Base-by-base conservation (phyloP, 805 yeast species). In the Nakazawaea ishiwadae region DNA sequence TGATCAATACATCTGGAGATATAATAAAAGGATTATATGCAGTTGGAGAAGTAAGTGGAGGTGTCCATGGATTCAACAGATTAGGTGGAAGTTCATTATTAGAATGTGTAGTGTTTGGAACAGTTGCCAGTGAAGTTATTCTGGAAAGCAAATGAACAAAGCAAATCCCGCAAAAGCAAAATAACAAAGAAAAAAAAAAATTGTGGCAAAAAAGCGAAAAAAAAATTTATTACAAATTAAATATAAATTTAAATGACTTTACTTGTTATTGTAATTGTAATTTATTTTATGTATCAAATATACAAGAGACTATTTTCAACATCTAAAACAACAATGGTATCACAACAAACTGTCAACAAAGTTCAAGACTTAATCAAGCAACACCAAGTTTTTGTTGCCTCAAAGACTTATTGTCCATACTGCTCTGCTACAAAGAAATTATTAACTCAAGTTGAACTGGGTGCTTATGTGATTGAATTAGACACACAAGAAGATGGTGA, bases 351-450 rank as follows among this genome's bases (percentile, higher is more conserved):
- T 45, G 58, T 73, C 45, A 59, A 68, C 35, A 77, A 70, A 63
- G 86, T 84, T 45, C 76, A 83, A 59, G 59, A 65, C 29, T 70
- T 85, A 50, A 84, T 88, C 65, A 70, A 71, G 51, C 59, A 69
- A 47, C 77, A 84, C 61, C 77, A 79, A 34, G 70, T 88, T 42
- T 84, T 89, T 58, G 77, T 89, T 48, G 96, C 96, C 30, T 80
- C 95, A 31, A 86, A 85, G 66, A 69, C 84, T 31, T 78, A 80
- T 65, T 82, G 89, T 62, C 88, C 88, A 31, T 75, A 72, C 59
- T 77, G 82, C 50, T 58, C 68, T 37, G 74, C 77, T 1, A 57
- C 81, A 16, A 78, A 70, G 66, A 58, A 56, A 32, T 65, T 76
- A 12, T 51, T 72, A 14, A 45, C 52, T 16, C 53, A 50, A 4